These are phyloP conservation scores for Fusarium staphyleae DNA, from an alignment of 2,329 filamentous ascomycete genomes.

Conservation along the genomic window DNA sequence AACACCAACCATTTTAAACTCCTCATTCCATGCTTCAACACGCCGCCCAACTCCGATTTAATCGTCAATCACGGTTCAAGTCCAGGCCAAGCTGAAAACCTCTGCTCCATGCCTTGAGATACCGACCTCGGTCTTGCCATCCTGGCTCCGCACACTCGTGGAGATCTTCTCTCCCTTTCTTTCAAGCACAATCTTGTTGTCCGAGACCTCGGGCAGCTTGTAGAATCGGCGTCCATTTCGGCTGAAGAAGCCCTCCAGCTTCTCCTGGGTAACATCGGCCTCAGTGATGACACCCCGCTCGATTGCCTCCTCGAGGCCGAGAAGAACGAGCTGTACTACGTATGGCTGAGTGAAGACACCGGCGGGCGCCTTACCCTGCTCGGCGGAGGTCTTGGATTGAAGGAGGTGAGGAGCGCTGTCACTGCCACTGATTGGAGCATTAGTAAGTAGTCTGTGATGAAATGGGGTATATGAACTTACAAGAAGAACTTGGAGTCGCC, in stretches of 20 bases:
- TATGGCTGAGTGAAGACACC: slow-evolving; percentile 83
- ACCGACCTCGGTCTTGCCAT: slow-evolving; percentile 53
- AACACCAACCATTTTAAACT: slow-evolving; percentile 5
- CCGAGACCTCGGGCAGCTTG: slow-evolving; percentile 44
- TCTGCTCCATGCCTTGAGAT: slow-evolving; percentile 51
- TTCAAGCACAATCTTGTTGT: slow-evolving; percentile 48
- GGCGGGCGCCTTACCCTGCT: slow-evolving; percentile 65
- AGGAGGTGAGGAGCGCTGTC: slow-evolving; percentile 72
- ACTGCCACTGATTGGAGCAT: slow-evolving; percentile 51
- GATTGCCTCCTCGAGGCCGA: slow-evolving; percentile 67
- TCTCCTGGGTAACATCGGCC: slow-evolving; percentile 61
- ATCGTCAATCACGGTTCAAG: slow-evolving; percentile 5
- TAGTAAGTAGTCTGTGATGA: background rate
- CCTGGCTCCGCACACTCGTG: slow-evolving; percentile 48
- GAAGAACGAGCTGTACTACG: slow-evolving; percentile 69
- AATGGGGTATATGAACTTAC: slow-evolving; percentile 49
- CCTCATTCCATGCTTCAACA: background rate
- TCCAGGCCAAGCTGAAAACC: slow-evolving; percentile 53
- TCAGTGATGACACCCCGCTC: slow-evolving; percentile 59
- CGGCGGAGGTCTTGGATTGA: slow-evolving; percentile 59
- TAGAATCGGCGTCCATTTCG: slow-evolving; percentile 63
- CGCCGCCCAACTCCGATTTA: slow-evolving; percentile 1
- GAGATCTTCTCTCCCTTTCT: slow-evolving; percentile 52
- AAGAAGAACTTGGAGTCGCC: slow-evolving; percentile 76
- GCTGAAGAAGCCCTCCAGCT: slow-evolving; percentile 62